A percentile compares a stretch with the other conserved stretches of the same genome.
Conservation (phyloP, 345 rosid species). For the Psidium friedrichsthalianum region DNA sequence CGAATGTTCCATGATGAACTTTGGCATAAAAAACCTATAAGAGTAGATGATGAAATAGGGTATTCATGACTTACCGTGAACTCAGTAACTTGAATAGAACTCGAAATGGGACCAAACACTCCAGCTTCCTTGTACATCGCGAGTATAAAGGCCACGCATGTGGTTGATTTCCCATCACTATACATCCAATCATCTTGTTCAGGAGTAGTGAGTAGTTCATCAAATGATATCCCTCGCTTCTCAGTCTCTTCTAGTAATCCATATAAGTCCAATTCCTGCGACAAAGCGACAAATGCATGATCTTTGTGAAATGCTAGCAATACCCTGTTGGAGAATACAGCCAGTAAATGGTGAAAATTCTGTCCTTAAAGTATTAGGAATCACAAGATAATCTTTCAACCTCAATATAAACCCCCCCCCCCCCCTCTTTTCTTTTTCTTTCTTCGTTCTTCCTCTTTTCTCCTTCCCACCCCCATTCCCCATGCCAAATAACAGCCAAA, state of each 20-base stretch:
- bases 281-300: not conserved
- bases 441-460: not conserved
- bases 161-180: slow-evolving; percentile 93
- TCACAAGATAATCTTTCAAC: not conserved
- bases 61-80: slow-evolving; percentile 55
- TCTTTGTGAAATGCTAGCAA: not conserved
- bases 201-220: slow-evolving; percentile 73
- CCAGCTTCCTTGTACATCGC: slow-evolving; percentile 94
- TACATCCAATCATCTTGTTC: slow-evolving; percentile 96
- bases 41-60: not conserved
- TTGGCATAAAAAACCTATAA: not conserved
- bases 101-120: slow-evolving; percentile 50
- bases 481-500: not conserved
- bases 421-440: not conserved
- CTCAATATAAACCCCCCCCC: not conserved
- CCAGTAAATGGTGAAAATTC: not conserved
- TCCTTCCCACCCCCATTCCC: not conserved
- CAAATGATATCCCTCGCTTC: slow-evolving; percentile 74
- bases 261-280: slow-evolving; percentile 66
- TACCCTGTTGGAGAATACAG: not conserved
- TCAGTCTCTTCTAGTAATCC: slow-evolving; percentile 70
- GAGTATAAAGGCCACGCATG: slow-evolving; percentile 89
- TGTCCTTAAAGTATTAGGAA: not conserved
- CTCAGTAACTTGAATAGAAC: slow-evolving; percentile 88
- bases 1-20: not conserved